Evolutionary conservation across 1,284 basidiomycete species (phyloP), one percentile per base, ranked within the genome.

Genomic region (Boletus semigastroideus): DNA sequence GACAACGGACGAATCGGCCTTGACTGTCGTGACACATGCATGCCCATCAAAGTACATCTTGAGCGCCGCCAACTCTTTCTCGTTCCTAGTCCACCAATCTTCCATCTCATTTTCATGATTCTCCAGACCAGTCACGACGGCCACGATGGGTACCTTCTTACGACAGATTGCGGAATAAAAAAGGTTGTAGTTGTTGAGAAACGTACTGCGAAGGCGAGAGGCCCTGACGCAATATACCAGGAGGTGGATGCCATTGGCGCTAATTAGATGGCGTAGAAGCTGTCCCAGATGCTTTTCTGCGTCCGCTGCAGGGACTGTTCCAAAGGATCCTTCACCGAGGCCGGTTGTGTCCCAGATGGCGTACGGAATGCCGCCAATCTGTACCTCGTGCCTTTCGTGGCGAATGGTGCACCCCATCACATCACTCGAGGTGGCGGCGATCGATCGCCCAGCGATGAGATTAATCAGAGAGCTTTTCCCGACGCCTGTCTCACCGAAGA

Each of bases 111-210:
- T 50, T 16, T 67, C 62, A n/a, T 64, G 44, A 38, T 60, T 66
- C 54, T 66, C 65, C 46, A 66, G 37, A 7, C 68, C 66, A 0
- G 66, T 66, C 51, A 66, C 63, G 30, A 66, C 51, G 19, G 41
- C 48, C 43, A 67, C 68, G 48, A 66, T 67, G 36, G 68, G 66
- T 13, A 69, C 55, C 56, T 61, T 64, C 42, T 60, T 66, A 37
- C 66, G 56, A 57, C 65, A 72, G 46, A 68, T 54, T 16, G 58
- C 59, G 16, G 67, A 68, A 49, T 70, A 68, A 58, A 70, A 70
- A 48, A 70, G 50, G 47, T 65, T 59, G 48, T 70, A 72, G 53
- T 71, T 69, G 46, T 37, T 37, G 30, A 64, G 49, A 14, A 61
- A 31, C 0, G 55, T 50, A 31, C 56, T 54, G 43, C 57, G 62